Evolutionary conservation across 495 filamentous ascomycete species (phyloP), one percentile per base, ranked within the genome.

Genomic region (Trichocladium uniseriatum): DNA sequence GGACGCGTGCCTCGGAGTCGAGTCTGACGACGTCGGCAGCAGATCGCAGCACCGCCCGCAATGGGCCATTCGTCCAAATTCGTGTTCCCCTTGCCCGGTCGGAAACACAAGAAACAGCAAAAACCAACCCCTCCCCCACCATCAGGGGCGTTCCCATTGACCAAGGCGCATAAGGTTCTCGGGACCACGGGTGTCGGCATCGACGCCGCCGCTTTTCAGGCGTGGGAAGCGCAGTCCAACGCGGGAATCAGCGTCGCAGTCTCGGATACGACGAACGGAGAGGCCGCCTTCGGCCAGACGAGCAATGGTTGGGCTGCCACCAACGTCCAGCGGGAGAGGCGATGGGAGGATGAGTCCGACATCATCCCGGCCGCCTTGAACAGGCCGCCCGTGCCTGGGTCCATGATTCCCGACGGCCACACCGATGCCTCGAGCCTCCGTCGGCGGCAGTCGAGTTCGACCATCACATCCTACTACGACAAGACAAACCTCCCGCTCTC

Each of bases 21-120:
- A 43, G 13, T 16, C 15, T 21, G 20, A 5, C 9, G 20, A 53
- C 15, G 22, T 38, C 32, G 22, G 24, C 27, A 24, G 16, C 21
- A 35, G 16, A 27, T 20, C 41, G 28, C 19, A 15, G 15, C 43
- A 16, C 36, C 40, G 35, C 28, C 46, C 48, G 42, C 51, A 31
- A 77, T 77, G 74, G 73, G 72, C 37, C 62, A 68, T 50, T 66
- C 65, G 43, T 74, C 75, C 15, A 77, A 72, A 44, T 79, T 79
- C 51, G 67, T 61, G 21, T 79, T 79, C 43, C 71, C 75, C 28
- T 58, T 77, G 10, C 73, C 74, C 43, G 72, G 74, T 28, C 71
- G 75, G 43, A 70, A 62, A 40, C 54, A 65, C 22, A 71, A 69
- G 43, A 70, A 61, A 39, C 54, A 65, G 22, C 70, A 69, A 51